These are phyloP conservation scores for Podaxis pistillaris DNA, from an alignment of 768 basidiomycete species.

Conservation along the genomic window DNA sequence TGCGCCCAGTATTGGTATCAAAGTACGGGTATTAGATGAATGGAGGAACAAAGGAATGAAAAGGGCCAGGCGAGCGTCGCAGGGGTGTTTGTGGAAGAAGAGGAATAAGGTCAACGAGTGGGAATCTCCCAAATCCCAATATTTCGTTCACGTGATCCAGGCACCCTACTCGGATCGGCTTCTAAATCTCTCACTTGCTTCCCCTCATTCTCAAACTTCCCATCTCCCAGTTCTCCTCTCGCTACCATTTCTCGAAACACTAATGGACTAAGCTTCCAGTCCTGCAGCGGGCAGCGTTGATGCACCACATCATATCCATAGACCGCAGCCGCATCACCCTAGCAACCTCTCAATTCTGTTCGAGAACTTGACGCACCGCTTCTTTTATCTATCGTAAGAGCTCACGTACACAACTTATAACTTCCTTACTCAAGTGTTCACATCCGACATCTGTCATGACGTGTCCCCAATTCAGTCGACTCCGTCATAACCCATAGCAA, in stretches of 20 bases:
- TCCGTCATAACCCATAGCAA: too few relatives aligned
- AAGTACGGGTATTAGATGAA: neutral
- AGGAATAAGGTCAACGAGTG: constrained; percentile 4
- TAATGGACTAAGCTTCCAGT: neutral
- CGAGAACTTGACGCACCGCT: neutral
- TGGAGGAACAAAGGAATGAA: neutral
- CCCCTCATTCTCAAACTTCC: neutral
- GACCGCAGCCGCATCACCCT: neutral
- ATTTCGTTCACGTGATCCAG: constrained; percentile 5
- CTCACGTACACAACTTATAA: too few relatives aligned
- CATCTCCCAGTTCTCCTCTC: neutral
- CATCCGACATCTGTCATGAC: too few relatives aligned
- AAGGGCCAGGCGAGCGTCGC: neutral
- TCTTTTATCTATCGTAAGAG: too few relatives aligned
- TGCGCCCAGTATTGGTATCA: neutral
- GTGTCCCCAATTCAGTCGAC: too few relatives aligned
- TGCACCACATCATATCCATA: neutral
- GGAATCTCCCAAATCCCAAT: neutral
- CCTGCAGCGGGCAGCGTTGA: neutral
- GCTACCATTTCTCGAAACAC: neutral
- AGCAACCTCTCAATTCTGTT: neutral
- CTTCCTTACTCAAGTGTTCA: too few relatives aligned
- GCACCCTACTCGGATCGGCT: constrained; percentile 2
- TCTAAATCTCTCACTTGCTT: neutral
- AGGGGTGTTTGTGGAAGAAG: neutral